Evolutionary conservation across 1,284 basidiomycete genomes (phyloP).

Genomic region (Cryptococcus sp.): DNA sequence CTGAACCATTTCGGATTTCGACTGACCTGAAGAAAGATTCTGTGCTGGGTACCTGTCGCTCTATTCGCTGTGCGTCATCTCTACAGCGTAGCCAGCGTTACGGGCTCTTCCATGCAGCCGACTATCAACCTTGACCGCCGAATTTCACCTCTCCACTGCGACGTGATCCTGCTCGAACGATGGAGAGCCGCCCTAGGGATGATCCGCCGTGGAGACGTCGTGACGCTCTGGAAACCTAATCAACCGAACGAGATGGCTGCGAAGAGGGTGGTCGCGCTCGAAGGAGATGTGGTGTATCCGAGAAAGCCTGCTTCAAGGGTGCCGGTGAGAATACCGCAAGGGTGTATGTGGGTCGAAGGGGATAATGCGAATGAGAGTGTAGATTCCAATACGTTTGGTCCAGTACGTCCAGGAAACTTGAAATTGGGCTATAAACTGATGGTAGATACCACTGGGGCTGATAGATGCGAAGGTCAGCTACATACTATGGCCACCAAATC

Average conservation of each 20-base stretch:
- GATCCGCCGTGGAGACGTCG: slow-evolving; percentile 50
- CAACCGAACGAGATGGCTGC: slow-evolving; percentile 50
- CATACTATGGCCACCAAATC: slow-evolving; percentile 47
- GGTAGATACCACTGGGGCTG: slow-evolving; percentile 46
- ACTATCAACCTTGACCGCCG: slow-evolving; percentile 48
- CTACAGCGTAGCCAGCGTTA: slow-evolving; percentile 48
- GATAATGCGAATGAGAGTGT: slow-evolving; percentile 49
- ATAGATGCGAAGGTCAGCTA: slow-evolving; percentile 45
- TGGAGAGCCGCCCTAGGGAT: slow-evolving; percentile 37
- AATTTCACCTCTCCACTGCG: slow-evolving; percentile 41
- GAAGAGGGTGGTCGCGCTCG: slow-evolving; percentile 52
- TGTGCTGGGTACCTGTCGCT: slow-evolving; percentile 50
- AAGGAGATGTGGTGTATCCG: slow-evolving; percentile 49
- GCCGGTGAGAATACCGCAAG: slow-evolving; percentile 43
- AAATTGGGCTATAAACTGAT: neutral
- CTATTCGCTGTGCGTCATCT: slow-evolving; percentile 50
- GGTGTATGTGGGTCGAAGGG: slow-evolving; percentile 54
- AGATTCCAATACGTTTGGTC: slow-evolving; percentile 52
- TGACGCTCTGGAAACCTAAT: slow-evolving; percentile 50
- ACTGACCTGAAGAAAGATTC: neutral
- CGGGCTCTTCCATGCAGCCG: slow-evolving; percentile 49
- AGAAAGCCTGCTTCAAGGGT: slow-evolving; percentile 41
- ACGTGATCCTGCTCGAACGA: slow-evolving; percentile 52
- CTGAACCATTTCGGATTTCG: too few species aligned
- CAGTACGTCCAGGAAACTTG: slow-evolving; percentile 37